Percentiles rank a stretch among this genome's conserved stretches.
phyloP scores from a whole-genome alignment of 306 rosid genomes.

The Cicer arietinum region DNA sequence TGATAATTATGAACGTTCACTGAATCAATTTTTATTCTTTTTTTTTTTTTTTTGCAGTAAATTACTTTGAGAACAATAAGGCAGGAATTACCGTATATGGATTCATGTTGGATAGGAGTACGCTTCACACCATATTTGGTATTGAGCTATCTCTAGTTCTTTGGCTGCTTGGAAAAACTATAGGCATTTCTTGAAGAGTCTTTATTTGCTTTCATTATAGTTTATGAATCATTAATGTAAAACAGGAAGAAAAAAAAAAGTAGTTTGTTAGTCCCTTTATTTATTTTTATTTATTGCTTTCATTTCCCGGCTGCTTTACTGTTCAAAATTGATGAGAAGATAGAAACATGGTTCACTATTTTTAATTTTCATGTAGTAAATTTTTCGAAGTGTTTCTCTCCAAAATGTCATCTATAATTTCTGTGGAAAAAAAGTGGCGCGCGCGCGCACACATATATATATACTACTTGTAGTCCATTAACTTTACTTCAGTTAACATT shows the following conservation, averaged over 20 bases:
- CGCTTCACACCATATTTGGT: conserved; percentile 81
- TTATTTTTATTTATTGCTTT: background rate
- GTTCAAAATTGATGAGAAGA: conserved; percentile 18
- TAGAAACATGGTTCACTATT: background rate
- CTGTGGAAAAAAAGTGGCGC: too few relatives aligned
- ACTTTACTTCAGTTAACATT: too few relatives aligned
- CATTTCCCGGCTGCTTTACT: background rate
- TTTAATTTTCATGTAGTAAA: too few relatives aligned
- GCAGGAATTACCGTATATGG: conserved; percentile 88
- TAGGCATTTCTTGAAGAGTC: conserved; percentile 57
- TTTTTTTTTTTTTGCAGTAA: conserved; percentile 57
- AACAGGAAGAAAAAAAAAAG: background rate
- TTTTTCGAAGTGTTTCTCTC: too few relatives aligned
- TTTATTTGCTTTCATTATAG: conserved; percentile 20
- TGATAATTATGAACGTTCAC: background rate
- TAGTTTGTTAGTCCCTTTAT: background rate
- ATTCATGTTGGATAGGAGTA: conserved; percentile 78
- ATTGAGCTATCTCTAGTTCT: conserved; percentile 77
- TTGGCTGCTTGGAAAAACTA: conserved; percentile 90
- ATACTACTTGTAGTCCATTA: too few relatives aligned
- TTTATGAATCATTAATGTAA: background rate
- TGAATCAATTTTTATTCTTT: background rate
- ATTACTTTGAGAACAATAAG: conserved; percentile 81
- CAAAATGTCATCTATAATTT: too few relatives aligned
- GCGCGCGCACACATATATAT: too few relatives aligned